A percentile compares a stretch with the other conserved stretches of the same genome.
Evolutionary conservation across 106 monocot species (phyloP).

Genomic region (Cymbidium sinense): DNA sequence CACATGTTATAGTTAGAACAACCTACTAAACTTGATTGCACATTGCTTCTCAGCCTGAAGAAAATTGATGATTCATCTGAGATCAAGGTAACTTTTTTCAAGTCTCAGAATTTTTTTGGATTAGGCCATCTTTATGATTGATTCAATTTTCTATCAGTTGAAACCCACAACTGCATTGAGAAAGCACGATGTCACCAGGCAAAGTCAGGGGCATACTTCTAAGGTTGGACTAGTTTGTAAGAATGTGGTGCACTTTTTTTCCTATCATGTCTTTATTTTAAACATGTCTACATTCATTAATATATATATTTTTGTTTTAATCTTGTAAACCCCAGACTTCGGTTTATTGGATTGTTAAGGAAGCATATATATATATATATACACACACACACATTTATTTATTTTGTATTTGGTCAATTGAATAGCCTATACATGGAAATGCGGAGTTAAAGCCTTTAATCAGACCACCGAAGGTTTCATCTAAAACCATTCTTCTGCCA

Average conservation of each 20-base stretch:
- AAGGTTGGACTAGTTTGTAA: conserved; percentile 3
- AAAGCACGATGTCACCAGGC: not conserved
- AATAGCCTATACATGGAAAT: conserved; percentile 6
- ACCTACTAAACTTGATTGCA: not conserved
- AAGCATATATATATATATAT: too few relatives aligned
- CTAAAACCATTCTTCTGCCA: not conserved
- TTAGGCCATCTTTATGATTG: not conserved
- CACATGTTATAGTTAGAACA: not conserved
- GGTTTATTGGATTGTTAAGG: not conserved
- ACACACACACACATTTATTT: not conserved
- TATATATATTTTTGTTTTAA: not conserved
- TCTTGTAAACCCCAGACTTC: not conserved
- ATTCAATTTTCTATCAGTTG: not conserved
- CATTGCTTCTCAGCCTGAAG: conserved; percentile 5
- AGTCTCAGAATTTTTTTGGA: not conserved
- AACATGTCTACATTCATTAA: not conserved
- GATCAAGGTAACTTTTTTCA: not conserved
- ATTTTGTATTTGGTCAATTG: not conserved
- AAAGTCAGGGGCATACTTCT: not conserved
- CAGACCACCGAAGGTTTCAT: conserved; percentile 1
- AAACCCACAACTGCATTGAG: not conserved
- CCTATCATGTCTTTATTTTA: not conserved
- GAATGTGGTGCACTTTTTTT: not conserved
- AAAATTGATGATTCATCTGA: not conserved
- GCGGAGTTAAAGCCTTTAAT: conserved; percentile 3